Base-by-base conservation (phyloP, 2,329 filamentous ascomycete genomes). In the Aspergillus costaricaensis region DNA sequence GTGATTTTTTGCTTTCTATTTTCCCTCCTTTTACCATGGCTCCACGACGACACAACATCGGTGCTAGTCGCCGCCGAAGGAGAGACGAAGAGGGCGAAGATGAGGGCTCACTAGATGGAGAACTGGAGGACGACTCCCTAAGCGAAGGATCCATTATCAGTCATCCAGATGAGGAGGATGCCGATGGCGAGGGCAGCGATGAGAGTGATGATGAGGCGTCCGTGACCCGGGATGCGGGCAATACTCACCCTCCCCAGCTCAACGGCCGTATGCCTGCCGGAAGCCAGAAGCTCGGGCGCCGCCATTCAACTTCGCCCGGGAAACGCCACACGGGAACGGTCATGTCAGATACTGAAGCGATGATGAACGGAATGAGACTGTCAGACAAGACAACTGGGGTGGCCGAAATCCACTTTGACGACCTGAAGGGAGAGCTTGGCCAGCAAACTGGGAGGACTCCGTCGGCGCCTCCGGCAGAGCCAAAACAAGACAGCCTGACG, bases 71-170 rank as follows among this genome's bases (percentile, higher is more conserved):
- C 65, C 74, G 80, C 62, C 73, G 76, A 67, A 74, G 78, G 62
- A 72, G 73, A 60, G 78, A 81, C 60, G 81, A 82, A 62, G 80
- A 82, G 60, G 80, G 78, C 52, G 80, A 81, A 66, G 80, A 82
- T 62, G 80, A 82, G 62, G 76, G 75, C 52, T 81, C 79, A 48
- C 61, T 83, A 62, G 79, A 78, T 55, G 83, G 79, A 43, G 81
- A 81, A 57, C 66, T 83, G 59, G 82, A 84, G 54, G 85, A 87
- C 66, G 86, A 88, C 71, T 88, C 86, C 43, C 77, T 87, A 75
- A 88, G 85, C 72, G 86, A 88, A 72, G 82, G 79, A 39, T 88
- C 86, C 12, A 76, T 80, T 21, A 78, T 82, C 63, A 87, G 81
- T 67, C 83, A 86, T 62, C 78, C 79, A 49, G 85, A 86, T 55